These are phyloP conservation scores for Besnoitia besnoiti DNA, from an alignment of 169 alveolate species.

Conservation along the genomic window DNA sequence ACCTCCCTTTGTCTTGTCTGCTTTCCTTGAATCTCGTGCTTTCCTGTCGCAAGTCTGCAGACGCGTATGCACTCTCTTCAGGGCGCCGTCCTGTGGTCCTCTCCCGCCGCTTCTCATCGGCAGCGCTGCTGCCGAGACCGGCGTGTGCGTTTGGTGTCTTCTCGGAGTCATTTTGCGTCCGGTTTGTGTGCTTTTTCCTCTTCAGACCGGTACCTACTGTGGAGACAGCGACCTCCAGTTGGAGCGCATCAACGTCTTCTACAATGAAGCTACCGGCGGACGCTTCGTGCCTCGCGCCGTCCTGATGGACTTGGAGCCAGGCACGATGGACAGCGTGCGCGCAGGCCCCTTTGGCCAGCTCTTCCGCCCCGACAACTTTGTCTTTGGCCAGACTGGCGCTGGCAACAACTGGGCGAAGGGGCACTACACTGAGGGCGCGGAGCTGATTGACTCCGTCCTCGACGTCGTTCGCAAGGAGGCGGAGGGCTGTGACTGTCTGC, in stretches of 20 bases:
- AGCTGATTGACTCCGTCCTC: conserved; percentile 96
- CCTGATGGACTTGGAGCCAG: conserved; percentile 98
- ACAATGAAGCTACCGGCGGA: conserved; percentile 98
- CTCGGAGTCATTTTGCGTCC: neutral
- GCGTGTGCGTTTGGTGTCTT: no score
- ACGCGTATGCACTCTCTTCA: no score
- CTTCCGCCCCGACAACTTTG: conserved; percentile 98
- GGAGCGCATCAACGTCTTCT: conserved; percentile 91
- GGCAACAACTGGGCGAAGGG: conserved; percentile 99
- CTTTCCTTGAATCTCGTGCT: no score
- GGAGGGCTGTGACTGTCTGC: conserved; percentile 98
- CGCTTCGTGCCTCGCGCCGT: conserved; percentile 98
- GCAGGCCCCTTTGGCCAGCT: conserved; percentile 94
- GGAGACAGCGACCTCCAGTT: conserved; percentile 89
- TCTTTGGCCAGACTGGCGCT: conserved; percentile 99
- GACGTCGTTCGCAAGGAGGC: conserved; percentile 99
- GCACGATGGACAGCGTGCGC: conserved; percentile 98
- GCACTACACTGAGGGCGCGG: conserved; percentile 99
- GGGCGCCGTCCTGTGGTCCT: no score
- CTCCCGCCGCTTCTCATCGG: no score
- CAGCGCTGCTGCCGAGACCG: no score
- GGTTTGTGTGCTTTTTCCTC: neutral
- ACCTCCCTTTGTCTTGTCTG: no score
- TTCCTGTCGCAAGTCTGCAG: no score
- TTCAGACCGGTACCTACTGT: conserved; percentile 82